A percentile compares a stretch with the other conserved stretches of the same genome.
Evolutionary conservation across 73 alveolate species (phyloP).

Genomic region (Blepharisma stoltei): DNA sequence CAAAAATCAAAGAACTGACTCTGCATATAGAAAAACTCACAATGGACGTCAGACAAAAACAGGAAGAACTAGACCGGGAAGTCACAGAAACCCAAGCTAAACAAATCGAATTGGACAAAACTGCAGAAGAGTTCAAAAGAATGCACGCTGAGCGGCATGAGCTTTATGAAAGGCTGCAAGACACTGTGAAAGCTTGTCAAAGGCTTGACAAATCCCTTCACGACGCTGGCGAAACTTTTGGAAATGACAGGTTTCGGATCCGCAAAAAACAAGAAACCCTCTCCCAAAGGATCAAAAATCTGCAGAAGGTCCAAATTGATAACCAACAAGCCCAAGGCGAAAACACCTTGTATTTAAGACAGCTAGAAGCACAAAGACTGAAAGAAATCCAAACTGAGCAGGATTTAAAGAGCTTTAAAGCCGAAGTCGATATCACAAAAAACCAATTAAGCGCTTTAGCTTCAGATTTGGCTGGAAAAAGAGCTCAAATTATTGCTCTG

Average conservation of each 20-base stretch:
- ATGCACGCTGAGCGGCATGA: constrained; percentile 96
- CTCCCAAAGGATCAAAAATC: constrained; percentile 2
- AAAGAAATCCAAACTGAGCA: constrained; percentile 44
- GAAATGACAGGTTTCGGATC: constrained; percentile 34
- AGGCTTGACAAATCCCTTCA: constrained; percentile 69
- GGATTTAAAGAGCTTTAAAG: constrained; percentile 51
- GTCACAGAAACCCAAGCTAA: constrained; percentile 98
- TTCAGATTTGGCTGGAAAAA: constrained; percentile 63
- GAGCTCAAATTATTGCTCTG: constrained; percentile 48
- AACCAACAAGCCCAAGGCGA: constrained; percentile 4
- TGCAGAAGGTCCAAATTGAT: not conserved
- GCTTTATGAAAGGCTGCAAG: constrained; percentile 77
- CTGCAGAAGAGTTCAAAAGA: constrained; percentile 97
- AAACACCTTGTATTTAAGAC: not conserved
- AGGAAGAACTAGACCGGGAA: constrained; percentile 79
- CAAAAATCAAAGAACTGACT: constrained; percentile 97
- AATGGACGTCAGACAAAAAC: constrained; percentile 22
- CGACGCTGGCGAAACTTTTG: constrained; percentile 77
- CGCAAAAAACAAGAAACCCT: constrained; percentile 1
- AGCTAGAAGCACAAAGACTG: constrained; percentile 42
- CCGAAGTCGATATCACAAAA: constrained; percentile 76
- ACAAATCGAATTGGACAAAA: constrained; percentile 97
- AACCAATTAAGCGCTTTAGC: constrained; percentile 79
- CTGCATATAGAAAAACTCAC: constrained; percentile 71
- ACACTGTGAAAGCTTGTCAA: constrained; percentile 74